Evolutionary conservation across 768 basidiomycete species (phyloP).

Genomic region (Suillus lakei): DNA sequence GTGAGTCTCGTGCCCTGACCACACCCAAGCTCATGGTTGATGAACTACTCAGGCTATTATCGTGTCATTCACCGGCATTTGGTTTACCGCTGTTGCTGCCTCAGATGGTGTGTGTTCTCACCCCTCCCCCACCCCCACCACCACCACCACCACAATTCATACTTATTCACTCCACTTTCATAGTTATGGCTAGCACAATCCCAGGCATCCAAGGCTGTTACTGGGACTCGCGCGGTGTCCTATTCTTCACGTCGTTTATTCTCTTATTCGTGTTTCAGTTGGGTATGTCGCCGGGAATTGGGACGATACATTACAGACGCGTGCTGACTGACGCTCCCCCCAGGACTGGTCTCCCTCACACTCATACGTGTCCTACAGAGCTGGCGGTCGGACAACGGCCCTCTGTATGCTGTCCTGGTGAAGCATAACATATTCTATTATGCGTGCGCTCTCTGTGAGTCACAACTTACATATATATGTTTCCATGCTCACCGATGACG

Average conservation of each 20-base stretch:
- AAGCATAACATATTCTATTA: neutral
- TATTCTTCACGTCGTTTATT: neutral
- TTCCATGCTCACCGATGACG: neutral
- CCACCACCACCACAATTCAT: neutral
- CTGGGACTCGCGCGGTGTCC: neutral
- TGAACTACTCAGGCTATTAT: neutral
- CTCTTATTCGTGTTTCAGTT: neutral
- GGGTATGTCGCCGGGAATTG: neutral
- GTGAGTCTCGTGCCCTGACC: neutral
- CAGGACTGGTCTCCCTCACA: neutral
- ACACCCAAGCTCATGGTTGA: neutral
- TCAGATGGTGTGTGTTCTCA: neutral
- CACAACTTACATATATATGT: neutral
- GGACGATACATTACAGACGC: neutral
- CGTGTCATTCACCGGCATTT: neutral
- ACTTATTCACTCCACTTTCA: neutral
- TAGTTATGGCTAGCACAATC: neutral
- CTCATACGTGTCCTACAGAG: neutral
- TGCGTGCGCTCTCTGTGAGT: neutral
- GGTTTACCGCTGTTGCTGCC: neutral
- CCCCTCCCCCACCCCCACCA: too few species aligned
- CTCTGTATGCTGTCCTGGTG: neutral
- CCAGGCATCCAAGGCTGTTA: neutral
- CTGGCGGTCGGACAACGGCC: neutral
- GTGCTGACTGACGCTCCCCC: neutral